These are phyloP conservation scores for Paramecium tetraurelia DNA, from an alignment of 73 alveolate species.

Conservation along the genomic window DNA sequence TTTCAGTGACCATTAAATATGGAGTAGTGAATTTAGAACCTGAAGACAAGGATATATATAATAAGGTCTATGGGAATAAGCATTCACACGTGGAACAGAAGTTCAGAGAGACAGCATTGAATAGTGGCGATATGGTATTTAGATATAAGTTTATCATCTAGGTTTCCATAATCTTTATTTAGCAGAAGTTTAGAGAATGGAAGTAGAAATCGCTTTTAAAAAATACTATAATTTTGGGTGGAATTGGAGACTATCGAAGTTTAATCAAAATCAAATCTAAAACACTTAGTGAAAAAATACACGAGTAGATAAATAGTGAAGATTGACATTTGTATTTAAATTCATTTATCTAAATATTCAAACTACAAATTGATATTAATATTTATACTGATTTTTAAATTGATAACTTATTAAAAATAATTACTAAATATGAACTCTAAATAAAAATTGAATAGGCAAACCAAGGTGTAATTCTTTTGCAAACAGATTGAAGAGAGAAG, in stretches of 20 bases:
- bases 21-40: conserved; percentile 45
- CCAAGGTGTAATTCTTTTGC: neutral
- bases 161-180: conserved; percentile 24
- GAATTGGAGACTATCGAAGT: conserved; percentile 14
- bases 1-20: conserved; percentile 47
- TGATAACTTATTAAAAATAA: neutral
- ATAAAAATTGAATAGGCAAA: neutral
- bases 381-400: neutral
- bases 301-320: neutral
- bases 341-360: neutral
- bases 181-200: conserved; percentile 47
- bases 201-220: conserved; percentile 3
- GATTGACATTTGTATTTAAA: neutral
- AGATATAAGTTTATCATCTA: neutral
- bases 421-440: neutral
- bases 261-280: neutral
- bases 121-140: conserved; percentile 38
- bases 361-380: neutral
- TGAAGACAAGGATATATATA: neutral
- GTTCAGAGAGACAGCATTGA: neutral
- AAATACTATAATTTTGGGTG: neutral
- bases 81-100: neutral
- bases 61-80: neutral
- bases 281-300: neutral
- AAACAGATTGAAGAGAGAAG: neutral